Base-by-base conservation (phyloP, 2,329 filamentous ascomycete genomes). In the Neonectria punicea region DNA sequence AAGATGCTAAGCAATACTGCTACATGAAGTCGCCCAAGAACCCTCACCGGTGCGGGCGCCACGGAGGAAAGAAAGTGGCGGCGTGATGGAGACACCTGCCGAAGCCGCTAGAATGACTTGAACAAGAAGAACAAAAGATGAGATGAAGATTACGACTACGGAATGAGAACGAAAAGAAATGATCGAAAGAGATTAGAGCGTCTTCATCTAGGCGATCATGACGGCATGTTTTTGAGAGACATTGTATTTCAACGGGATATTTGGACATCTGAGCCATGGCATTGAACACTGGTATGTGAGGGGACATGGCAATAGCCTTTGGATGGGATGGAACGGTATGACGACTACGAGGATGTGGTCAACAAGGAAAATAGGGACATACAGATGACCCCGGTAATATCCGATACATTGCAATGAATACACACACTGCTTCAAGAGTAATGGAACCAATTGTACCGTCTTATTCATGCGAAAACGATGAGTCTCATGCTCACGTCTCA, bases 11-110 rank as follows among this genome's bases (percentile, higher is more conserved):
- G 73, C 74, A 80, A 25, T 85, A 83, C 61, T 90, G 88, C 78
- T 88, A 85, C 74, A 85, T 87, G 76, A 87, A 85, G 73, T 89
- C 86, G 54, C 88, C 88, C 16, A 85, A 85, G 71, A 86, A 90
- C 69, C 83, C 85, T 28, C 80, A 82, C 62, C 82, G 86, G 28
- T 90, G 88, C 71, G 88, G 88, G 9, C 82, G 88, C 22, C 88
- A 90, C 68, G 78, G 79, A 51, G 73, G 76, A 20, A 79, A 71
- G 70, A 73, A 70, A 67, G 61, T 34, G 39, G 58, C 63, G 53
- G 25, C 60, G 11, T 50, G 59, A 18, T 63, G 3, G 3, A 64
- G 60, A 46, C n/a, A 30, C 11, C 25, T 50, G 25, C 13, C 46
- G 9, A 10, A 28, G 11, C 16, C 18, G 49, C 28, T 11, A 34